A percentile compares a stretch with the other conserved stretches of the same genome.
Evolutionary conservation across 2,329 filamentous ascomycete genomes (phyloP).

Genomic region (Dactylellina leptospora): DNA sequence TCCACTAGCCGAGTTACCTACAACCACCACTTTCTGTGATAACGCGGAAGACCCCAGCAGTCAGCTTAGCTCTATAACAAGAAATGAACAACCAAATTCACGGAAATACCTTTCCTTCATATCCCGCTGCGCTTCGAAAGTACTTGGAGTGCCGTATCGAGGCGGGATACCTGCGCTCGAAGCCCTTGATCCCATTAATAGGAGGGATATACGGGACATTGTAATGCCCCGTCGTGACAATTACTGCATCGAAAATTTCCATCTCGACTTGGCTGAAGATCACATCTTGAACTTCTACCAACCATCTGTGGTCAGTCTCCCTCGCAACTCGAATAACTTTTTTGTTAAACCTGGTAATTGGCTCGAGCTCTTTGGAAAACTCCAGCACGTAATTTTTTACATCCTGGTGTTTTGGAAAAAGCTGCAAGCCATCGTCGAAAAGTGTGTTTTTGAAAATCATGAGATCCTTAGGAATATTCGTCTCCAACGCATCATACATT

Average conservation of each 20-base stretch:
- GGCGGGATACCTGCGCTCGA: conserved; percentile 69
- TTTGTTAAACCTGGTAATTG: conserved; percentile 52
- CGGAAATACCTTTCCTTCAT: conserved; percentile 64
- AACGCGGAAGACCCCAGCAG: background rate
- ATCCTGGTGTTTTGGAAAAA: conserved; percentile 77
- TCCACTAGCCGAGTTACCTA: conserved; percentile 85
- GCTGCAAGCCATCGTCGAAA: conserved; percentile 71
- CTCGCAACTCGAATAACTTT: conserved; percentile 34
- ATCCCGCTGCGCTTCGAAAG: conserved; percentile 74
- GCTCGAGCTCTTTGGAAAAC: conserved; percentile 52
- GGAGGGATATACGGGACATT: conserved; percentile 73
- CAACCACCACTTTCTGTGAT: conserved; percentile 77
- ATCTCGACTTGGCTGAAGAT: conserved; percentile 15
- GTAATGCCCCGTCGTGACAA: conserved; percentile 80
- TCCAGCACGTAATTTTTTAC: conserved; percentile 75
- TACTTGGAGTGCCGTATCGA: conserved; percentile 79
- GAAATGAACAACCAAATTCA: background rate
- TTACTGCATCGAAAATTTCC: conserved; percentile 73
- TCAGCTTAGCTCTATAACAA: background rate
- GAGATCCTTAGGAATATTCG: conserved; percentile 82
- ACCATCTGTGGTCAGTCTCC: conserved; percentile 16
- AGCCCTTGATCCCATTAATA: conserved; percentile 69
- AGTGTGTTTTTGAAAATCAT: conserved; percentile 80
- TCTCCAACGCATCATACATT: conserved; percentile 82
- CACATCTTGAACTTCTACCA: conserved; percentile 32